Evolutionary conservation across 2,329 filamentous ascomycete genomes (phyloP).

Genomic region (Keithomyces neogunnii): DNA sequence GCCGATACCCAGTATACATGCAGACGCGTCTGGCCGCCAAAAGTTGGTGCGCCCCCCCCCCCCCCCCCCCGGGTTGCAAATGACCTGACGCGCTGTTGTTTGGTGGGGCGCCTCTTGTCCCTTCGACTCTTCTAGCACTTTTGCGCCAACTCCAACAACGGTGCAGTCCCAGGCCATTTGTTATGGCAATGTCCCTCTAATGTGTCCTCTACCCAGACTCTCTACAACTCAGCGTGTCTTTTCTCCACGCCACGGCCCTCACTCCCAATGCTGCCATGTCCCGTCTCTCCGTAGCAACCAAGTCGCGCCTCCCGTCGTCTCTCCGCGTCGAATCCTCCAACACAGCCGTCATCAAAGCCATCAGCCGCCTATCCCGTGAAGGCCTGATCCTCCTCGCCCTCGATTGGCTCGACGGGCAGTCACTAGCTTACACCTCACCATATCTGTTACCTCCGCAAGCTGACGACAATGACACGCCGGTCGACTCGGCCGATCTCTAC

Average conservation of each 20-base stretch:
- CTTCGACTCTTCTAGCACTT: background rate
- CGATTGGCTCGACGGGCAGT: slow-evolving; percentile 66
- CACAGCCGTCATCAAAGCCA: slow-evolving; percentile 53
- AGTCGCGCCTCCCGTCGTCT: slow-evolving; percentile 61
- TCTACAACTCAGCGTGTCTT: background rate
- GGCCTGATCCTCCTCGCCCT: slow-evolving; percentile 65
- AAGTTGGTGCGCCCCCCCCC: no score
- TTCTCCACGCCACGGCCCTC: background rate
- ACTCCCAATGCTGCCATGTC: slow-evolving; percentile 29
- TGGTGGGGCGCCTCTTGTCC: background rate
- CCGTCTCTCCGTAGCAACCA: slow-evolving; percentile 59
- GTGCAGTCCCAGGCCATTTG: background rate
- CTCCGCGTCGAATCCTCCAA: slow-evolving; percentile 60
- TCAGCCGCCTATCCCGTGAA: slow-evolving; percentile 62
- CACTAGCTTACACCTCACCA: slow-evolving; percentile 44
- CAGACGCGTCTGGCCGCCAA: background rate
- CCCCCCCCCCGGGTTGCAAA: background rate
- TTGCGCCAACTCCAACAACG: background rate
- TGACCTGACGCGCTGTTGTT: background rate
- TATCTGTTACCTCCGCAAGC: slow-evolving; percentile 19
- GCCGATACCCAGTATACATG: no score
- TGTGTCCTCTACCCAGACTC: background rate
- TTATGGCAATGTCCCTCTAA: background rate
- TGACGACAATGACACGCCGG: slow-evolving; percentile 38
- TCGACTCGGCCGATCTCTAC: slow-evolving; percentile 59